Percentiles rank a stretch among this genome's conserved stretches.
Conservation (phyloP, 2,329 filamentous ascomycete genomes). For the Purpureocillium takamizusanense region DNA sequence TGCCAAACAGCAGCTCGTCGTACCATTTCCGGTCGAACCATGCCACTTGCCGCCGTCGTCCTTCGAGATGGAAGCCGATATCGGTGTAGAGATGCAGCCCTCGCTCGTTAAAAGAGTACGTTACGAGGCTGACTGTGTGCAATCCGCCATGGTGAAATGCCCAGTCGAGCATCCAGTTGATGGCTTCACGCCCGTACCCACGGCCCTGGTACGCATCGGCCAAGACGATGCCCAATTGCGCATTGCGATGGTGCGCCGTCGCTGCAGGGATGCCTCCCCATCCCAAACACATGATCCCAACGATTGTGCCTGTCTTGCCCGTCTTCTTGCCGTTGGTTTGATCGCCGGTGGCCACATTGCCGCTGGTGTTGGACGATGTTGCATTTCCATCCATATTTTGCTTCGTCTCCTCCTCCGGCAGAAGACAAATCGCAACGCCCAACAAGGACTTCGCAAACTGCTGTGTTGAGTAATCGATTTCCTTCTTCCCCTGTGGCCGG, state of each 20-base stretch:
- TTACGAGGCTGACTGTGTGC: conserved; percentile 31
- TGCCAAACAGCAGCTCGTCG: conserved; percentile 23
- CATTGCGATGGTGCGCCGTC: conserved; percentile 10
- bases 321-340: conserved; percentile 3
- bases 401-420: conserved; percentile 3
- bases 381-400: not conserved
- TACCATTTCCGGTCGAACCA: conserved; percentile 30
- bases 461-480: conserved; percentile 7
- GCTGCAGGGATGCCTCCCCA: conserved; percentile 7
- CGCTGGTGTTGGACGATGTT: not conserved
- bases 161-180: conserved; percentile 37
- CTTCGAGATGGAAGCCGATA: conserved; percentile 35
- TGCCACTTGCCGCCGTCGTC: conserved; percentile 20
- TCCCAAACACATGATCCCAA: conserved; percentile 11
- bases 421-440: conserved; percentile 11
- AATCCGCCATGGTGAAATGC: conserved; percentile 32
- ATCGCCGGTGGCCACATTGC: not conserved
- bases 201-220: conserved; percentile 22
- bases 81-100: conserved; percentile 32
- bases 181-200: conserved; percentile 36
- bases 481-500: conserved; percentile 6
- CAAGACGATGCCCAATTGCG: conserved; percentile 26
- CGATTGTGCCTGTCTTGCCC: conserved; percentile 7
- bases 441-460: conserved; percentile 8
- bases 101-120: conserved; percentile 31